Conservation (phyloP, 495 filamentous ascomycete genomes). For the Penicillium desertorum region DNA sequence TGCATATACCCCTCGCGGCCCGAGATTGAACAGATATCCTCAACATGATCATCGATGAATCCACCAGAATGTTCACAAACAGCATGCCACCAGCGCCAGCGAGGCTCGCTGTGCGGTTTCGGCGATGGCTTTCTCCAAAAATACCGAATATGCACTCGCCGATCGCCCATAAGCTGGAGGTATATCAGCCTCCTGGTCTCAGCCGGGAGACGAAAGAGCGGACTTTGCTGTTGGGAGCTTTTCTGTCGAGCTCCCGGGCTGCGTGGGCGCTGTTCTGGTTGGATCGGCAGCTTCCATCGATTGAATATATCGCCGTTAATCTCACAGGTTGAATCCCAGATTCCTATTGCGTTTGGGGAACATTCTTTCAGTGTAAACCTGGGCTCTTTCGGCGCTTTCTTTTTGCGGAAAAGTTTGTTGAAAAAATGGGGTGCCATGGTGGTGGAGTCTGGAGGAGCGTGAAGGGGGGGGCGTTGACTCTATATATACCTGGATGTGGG, state of each 20-base stretch:
- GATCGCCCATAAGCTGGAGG: constrained; percentile 21
- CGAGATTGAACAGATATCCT: constrained; percentile 3
- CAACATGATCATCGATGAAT: constrained; percentile 3
- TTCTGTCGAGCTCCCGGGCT: neutral
- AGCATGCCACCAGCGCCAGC: constrained; percentile 21
- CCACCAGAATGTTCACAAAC: constrained; percentile 12
- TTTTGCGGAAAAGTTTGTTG: too few relatives aligned
- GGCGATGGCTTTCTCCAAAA: constrained; percentile 8
- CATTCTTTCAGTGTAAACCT: too few relatives aligned
- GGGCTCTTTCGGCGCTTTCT: too few relatives aligned
- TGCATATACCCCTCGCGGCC: constrained; percentile 4
- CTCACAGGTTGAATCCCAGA: too few relatives aligned
- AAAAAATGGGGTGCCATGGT: too few relatives aligned
- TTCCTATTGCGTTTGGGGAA: too few relatives aligned
- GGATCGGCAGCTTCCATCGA: constrained; percentile 21
- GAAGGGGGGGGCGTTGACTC: too few relatives aligned
- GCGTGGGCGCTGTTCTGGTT: constrained; percentile 2
- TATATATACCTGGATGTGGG: too few relatives aligned
- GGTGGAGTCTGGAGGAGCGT: too few relatives aligned
- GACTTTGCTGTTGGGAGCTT: constrained; percentile 8
- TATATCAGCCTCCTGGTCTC: constrained; percentile 20
- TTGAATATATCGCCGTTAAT: too few relatives aligned
- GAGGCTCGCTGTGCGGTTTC: constrained; percentile 5
- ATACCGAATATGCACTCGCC: constrained; percentile 20
- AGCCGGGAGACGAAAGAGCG: constrained; percentile 13